Base-by-base conservation (phyloP, 2,329 filamentous ascomycete genomes). In the Rhinocladiella similis region DNA sequence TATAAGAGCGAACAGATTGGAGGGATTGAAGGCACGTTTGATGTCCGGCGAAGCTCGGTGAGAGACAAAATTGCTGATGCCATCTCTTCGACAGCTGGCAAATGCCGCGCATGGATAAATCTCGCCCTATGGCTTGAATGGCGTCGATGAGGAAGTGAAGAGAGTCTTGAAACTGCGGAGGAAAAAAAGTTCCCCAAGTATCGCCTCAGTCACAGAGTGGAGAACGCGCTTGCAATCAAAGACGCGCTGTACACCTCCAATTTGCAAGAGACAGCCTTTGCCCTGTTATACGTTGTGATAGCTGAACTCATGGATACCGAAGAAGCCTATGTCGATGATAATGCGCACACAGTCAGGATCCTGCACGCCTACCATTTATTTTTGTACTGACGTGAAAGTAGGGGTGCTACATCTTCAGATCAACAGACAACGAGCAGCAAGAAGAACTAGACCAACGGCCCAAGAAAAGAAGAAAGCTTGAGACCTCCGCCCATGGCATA, bases 391-490 rank as follows among this genome's bases (percentile, higher is more conserved):
- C 33, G 7, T 14, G 5, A 49, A 29, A 29, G 20, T 53, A 62
- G 63, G 58, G 53, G 16, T 65, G 63, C 53, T 66, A 65, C 55
- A 58, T 65, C 51, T 66, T 62, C 48, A 57, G 57, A 35, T 55
- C 60, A 16, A 14, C 53, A 14, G 47, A 29, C 43, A 38, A 48
- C 20, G 50, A 51, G 39, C 43, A 51, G 3, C 56, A 64, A 43
- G 64, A 59, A 25, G 55, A 56, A 18, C 42, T 53, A 29, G 54
- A 64, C 25, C 53, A 74, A 47, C 77, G 81, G 38, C 80, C 83
- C 25, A 67, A 78, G 35, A 88, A 89, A 68, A 77, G 80, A 55
- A 78, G 84, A 53, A 84, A 80, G 66, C 73, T 83, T 6, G 76
- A 76, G 0, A 78, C 75, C 52, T 74, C 60, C n/a, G 14, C 14